A percentile compares a stretch with the other conserved stretches of the same genome.
These are phyloP conservation scores for Mortierella antarctica DNA, from an alignment of 192 early-diverging fungal species.

Conservation along the genomic window DNA sequence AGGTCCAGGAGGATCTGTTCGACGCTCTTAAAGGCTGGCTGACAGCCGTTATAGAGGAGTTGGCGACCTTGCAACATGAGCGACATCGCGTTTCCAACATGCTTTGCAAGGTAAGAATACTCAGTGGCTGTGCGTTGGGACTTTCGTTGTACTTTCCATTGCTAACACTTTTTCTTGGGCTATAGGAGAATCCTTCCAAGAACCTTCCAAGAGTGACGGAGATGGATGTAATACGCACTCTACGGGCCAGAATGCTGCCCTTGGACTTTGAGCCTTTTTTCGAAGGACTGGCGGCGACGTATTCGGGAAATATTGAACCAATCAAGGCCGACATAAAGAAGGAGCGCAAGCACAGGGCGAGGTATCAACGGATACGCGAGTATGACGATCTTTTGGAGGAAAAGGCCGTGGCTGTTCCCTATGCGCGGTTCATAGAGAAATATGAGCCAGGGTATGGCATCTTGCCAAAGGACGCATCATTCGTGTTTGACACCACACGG, in stretches of 20 bases:
- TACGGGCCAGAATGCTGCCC: too few relatives aligned
- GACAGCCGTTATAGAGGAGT: slow-evolving; percentile 17
- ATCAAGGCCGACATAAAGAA: too few relatives aligned
- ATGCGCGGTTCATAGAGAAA: not conserved
- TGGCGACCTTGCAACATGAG: slow-evolving; percentile 24
- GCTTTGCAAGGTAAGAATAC: slow-evolving; percentile 16
- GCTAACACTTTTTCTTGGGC: not conserved
- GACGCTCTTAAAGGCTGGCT: slow-evolving; percentile 40
- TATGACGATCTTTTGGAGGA: not conserved
- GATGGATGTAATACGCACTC: too few relatives aligned
- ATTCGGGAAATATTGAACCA: too few relatives aligned
- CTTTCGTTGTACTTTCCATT: not conserved
- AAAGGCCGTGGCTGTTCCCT: not conserved
- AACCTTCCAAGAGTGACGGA: too few relatives aligned
- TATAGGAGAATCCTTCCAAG: too few relatives aligned
- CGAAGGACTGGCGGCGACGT: too few relatives aligned
- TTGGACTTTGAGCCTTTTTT: too few relatives aligned
- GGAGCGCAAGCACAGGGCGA: not conserved
- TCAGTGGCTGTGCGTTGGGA: not conserved
- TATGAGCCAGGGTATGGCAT: slow-evolving; percentile 47
- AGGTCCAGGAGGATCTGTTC: slow-evolving; percentile 7
- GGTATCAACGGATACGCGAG: not conserved
- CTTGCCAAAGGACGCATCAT: slow-evolving; percentile 22
- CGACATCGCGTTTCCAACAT: slow-evolving; percentile 14
- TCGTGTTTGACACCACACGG: slow-evolving; percentile 21